phyloP scores from a whole-genome alignment of 129 eudicot species.

The Silybum marianum region DNA sequence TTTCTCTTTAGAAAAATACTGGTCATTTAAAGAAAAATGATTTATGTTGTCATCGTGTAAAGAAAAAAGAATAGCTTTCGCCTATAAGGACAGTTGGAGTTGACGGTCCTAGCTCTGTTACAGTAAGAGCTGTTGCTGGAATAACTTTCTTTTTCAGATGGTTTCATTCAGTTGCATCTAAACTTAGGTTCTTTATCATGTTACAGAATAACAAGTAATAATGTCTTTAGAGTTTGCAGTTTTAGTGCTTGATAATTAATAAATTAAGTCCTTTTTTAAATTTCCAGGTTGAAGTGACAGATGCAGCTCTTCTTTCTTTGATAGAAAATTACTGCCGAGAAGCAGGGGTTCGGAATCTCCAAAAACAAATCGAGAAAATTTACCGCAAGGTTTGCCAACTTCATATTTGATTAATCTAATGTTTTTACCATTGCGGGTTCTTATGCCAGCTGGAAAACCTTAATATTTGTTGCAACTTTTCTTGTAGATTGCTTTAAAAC shows the following conservation, averaged over 20 bases:
- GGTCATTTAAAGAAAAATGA: background rate
- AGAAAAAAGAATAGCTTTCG: background rate
- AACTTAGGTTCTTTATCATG: background rate
- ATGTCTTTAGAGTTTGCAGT: background rate
- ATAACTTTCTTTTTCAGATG: background rate
- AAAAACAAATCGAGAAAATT: conserved; percentile 95
- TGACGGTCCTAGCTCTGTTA: too few relatives aligned
- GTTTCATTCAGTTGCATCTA: conserved; percentile 5
- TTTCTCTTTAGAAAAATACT: background rate
- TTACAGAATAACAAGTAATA: background rate
- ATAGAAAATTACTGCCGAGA: conserved; percentile 97
- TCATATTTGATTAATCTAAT: background rate
- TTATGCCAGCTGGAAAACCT: background rate
- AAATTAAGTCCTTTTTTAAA: background rate
- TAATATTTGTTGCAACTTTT: background rate
- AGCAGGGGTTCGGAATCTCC: conserved; percentile 98
- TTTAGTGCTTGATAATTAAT: background rate
- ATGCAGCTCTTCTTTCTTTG: conserved; percentile 88
- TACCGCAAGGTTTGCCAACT: conserved; percentile 77
- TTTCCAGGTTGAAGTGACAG: conserved; percentile 87
- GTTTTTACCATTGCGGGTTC: background rate
- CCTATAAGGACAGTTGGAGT: too few relatives aligned
- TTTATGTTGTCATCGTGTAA: background rate
- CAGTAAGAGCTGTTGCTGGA: too few relatives aligned
- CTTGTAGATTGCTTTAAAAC: conserved; percentile 79